Evolutionary conservation across 2,329 filamentous ascomycete genomes (phyloP).

Genomic region (Huntiella omanensis): DNA sequence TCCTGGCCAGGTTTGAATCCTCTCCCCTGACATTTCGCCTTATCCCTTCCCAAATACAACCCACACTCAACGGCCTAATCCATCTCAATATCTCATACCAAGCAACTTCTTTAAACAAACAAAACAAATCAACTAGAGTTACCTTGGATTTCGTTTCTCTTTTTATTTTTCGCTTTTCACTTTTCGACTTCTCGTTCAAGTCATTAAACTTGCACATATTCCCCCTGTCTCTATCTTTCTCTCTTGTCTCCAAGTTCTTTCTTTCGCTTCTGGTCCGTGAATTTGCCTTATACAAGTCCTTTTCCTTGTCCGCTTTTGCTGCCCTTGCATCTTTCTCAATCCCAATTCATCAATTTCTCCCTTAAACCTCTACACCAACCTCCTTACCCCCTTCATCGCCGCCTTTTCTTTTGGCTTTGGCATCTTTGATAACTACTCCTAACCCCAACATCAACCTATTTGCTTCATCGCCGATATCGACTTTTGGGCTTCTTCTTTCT

Average conservation of each 20-base stretch:
- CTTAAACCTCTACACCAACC: not conserved
- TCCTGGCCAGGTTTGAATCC: not conserved
- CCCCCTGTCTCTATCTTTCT: conserved; percentile 5
- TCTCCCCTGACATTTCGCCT: not conserved
- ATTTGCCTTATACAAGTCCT: not conserved
- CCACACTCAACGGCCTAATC: not conserved
- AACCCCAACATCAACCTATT: conserved; percentile 2
- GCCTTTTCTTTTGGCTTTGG: not conserved
- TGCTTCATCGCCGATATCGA: no score
- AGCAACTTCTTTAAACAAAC: not conserved
- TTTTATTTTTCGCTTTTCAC: not conserved
- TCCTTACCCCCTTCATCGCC: not conserved
- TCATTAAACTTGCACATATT: not conserved
- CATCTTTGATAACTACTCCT: conserved; percentile 2
- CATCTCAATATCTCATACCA: not conserved
- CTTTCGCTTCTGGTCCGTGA: not conserved
- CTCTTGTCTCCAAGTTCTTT: not conserved
- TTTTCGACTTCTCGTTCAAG: not conserved
- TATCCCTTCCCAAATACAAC: not conserved
- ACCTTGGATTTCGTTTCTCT: no score
- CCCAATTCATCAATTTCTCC: conserved; percentile 4
- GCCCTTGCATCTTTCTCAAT: not conserved
- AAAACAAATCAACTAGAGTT: no score
- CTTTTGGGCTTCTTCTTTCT: not conserved
- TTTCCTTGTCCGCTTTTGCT: not conserved